Conservation (phyloP, 2,329 filamentous ascomycete genomes). For the Penicillium digitatum region DNA sequence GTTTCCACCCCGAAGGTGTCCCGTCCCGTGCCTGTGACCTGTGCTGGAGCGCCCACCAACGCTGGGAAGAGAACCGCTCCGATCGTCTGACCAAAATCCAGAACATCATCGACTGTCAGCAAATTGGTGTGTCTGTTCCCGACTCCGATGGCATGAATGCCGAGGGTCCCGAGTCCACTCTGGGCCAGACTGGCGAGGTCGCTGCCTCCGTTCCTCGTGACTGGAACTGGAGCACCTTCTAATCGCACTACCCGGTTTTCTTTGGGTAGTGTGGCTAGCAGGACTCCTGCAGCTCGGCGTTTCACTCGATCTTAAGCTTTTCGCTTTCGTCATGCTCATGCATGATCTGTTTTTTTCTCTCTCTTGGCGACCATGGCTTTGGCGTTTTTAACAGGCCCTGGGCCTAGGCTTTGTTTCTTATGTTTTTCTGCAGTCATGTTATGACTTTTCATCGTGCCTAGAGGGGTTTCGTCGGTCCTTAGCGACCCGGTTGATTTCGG, state of each 20-base stretch:
- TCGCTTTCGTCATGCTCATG: neutral
- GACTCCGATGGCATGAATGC: slow-evolving; percentile 21
- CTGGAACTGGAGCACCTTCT: slow-evolving; percentile 63
- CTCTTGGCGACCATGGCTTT: slow-evolving; percentile 17
- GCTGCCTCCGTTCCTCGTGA: slow-evolving; percentile 55
- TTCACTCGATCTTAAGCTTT: neutral
- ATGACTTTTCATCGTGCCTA: slow-evolving; percentile 2
- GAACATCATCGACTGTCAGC: slow-evolving; percentile 30
- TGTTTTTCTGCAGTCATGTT: neutral
- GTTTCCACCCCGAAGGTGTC: slow-evolving; percentile 58
- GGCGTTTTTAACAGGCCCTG: slow-evolving; percentile 9
- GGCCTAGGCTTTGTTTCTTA: slow-evolving; percentile 1
- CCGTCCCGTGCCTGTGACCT: slow-evolving; percentile 57
- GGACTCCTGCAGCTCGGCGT: slow-evolving; percentile 16
- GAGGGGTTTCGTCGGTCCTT: neutral
- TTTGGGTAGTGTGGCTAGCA: slow-evolving; percentile 11
- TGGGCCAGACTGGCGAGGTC: slow-evolving; percentile 40
- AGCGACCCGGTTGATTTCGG: neutral
- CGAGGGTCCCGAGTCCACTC: slow-evolving; percentile 16
- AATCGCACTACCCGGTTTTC: slow-evolving; percentile 17
- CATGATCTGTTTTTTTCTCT: neutral
- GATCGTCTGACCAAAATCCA: slow-evolving; percentile 53
- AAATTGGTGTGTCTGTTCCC: slow-evolving; percentile 21
- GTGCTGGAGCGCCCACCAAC: slow-evolving; percentile 56
- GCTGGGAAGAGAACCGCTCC: slow-evolving; percentile 51